Evolutionary conservation across 306 rosid species (phyloP), one percentile per base, ranked within the genome.

Genomic region (Prunus padus): DNA sequence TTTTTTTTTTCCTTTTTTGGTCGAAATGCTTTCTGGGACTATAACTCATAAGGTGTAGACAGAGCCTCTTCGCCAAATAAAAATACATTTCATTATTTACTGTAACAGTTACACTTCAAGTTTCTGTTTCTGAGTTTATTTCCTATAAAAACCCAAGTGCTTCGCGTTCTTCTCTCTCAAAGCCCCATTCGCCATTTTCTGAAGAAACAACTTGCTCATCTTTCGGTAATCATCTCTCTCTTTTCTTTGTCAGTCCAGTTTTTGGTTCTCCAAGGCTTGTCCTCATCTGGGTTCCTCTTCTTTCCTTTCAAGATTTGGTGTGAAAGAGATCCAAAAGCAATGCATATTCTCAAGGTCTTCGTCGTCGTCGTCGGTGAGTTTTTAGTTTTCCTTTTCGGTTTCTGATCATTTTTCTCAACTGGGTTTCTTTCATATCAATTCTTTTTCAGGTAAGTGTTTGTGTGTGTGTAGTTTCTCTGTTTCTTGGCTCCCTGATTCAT

Each of bases 301-400:
- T 22, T 37, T 69, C 15, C 23, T 31, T 52, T 28, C 77, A 46
- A 75, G 63, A 28, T 30, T 82, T 18, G 65, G 23, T 16, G 19
- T 14, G 28, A 13, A 50, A 9, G 7, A 49, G 22, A 25, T 20
- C 5, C 0, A 49, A 13, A 33, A 4, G 33, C 33, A 80, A 93
- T 90, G 97, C 80, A 87, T 51, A 22, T 85, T 77, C 72, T 78
- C 52, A 96, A 87, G 82, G 85, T 95, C 75, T 44, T 85, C 69
- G 86, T 95, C 78, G 99, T 97, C 55, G 77, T 92, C 81, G 83
- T 84, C 56, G 99, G 99, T 95, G 72, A 13, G 91, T 85, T 64
- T 54, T 30, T 13, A 13, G 2, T 73, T 40, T 68, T 31, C 51
- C 16, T 6, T 3, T 11, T 71, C 33, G 18, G n/a, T 64, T 37